These are phyloP conservation scores for Zygotorulaspora sp. DNA, from an alignment of 805 yeast genomes.

Conservation along the genomic window DNA sequence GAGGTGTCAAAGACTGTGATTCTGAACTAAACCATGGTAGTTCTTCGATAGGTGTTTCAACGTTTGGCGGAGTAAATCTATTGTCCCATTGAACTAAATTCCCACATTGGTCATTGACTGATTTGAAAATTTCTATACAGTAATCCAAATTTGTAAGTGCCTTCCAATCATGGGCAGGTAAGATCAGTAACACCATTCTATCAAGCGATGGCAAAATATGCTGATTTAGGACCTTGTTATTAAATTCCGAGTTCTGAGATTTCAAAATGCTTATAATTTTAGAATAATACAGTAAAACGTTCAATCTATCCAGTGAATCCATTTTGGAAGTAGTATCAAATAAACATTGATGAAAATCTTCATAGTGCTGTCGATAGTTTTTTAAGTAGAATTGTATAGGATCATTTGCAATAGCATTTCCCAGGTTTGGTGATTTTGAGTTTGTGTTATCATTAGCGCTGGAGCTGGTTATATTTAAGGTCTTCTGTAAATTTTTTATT, in stretches of 20 bases:
- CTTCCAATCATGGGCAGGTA: conserved; percentile 22
- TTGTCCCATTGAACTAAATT: conserved; percentile 8
- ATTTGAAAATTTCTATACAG: conserved; percentile 18
- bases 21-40: conserved; percentile 10
- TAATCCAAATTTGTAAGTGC: conserved; percentile 19
- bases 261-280: conserved; percentile 28
- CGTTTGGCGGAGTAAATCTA: conserved; percentile 2
- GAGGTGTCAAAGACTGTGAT: conserved; percentile 3
- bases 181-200: conserved; percentile 20
- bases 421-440: conserved; percentile 17
- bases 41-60: conserved; percentile 6
- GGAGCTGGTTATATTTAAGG: conserved; percentile 35
- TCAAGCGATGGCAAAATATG: conserved; percentile 27
- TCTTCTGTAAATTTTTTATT: conserved; percentile 60
- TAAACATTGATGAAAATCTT: conserved; percentile 35
- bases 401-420: conserved; percentile 17
- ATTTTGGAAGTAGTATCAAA: conserved; percentile 29
- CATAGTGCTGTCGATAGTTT: conserved; percentile 30
- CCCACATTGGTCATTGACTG: conserved; percentile 12
- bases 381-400: conserved; percentile 31
- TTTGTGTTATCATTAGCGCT: conserved; percentile 51
- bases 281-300: conserved; percentile 25
- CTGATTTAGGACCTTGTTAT: conserved; percentile 23
- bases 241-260: conserved; percentile 17
- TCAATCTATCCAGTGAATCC: conserved; percentile 31